A percentile compares a stretch with the other conserved stretches of the same genome.
Evolutionary conservation across 495 filamentous ascomycete species (phyloP).

Genomic region (Platismatia glauca): DNA sequence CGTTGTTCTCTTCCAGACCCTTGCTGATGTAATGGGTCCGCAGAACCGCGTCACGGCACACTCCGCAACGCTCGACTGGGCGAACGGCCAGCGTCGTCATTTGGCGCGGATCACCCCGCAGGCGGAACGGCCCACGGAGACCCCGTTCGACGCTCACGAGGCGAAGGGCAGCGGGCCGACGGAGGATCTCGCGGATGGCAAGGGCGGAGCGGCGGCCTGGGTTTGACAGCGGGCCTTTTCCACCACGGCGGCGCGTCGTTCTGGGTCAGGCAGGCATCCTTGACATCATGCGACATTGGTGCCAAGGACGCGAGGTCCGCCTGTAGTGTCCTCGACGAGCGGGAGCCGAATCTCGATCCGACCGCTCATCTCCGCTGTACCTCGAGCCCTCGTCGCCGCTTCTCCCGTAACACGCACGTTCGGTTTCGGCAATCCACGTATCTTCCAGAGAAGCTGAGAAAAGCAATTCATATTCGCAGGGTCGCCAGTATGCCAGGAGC

Average conservation of each 20-base stretch:
- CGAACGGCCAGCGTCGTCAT: slow-evolving; percentile 65
- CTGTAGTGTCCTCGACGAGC: not conserved
- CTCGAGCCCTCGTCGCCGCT: not conserved
- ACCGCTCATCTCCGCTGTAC: not conserved
- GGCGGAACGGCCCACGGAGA: slow-evolving; percentile 67
- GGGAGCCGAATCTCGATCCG: not conserved
- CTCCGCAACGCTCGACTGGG: slow-evolving; percentile 73
- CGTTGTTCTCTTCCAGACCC: slow-evolving; percentile 18
- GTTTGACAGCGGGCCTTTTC: not conserved
- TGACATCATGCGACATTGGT: not conserved
- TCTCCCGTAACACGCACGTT: not conserved
- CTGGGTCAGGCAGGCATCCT: not conserved
- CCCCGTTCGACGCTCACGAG: slow-evolving; percentile 39
- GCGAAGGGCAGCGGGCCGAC: not conserved
- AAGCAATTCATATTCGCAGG: not conserved
- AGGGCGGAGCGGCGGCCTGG: not conserved
- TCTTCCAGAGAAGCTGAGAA: not conserved
- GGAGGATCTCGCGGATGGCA: not conserved
- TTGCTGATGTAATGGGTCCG: not conserved
- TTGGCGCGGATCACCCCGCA: slow-evolving; percentile 78
- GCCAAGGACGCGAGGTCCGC: not conserved
- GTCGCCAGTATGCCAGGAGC: not conserved
- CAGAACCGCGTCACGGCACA: slow-evolving; percentile 71
- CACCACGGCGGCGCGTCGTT: not conserved
- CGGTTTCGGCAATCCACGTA: not conserved